These are phyloP conservation scores for Blastomyces percursus DNA, from an alignment of 2,329 filamentous ascomycete genomes.

Conservation along the genomic window DNA sequence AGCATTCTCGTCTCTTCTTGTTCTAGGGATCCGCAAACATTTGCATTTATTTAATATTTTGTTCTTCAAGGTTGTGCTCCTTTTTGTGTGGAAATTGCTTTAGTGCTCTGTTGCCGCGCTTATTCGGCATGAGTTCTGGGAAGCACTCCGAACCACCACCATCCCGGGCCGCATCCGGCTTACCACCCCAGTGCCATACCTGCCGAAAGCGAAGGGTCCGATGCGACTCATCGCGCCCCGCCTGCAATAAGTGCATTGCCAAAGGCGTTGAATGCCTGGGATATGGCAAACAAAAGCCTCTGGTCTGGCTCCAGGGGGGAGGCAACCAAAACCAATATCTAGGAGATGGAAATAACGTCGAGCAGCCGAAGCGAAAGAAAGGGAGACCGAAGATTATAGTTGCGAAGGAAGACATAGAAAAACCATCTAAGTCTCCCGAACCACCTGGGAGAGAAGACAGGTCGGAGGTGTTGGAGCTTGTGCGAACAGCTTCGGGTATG, in stretches of 20 bases:
- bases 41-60: background rate
- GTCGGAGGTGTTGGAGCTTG: background rate
- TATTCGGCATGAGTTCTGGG: constrained; percentile 1
- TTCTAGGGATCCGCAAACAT: background rate
- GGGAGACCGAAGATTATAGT: constrained; percentile 12
- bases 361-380: constrained; percentile 10
- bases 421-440: background rate
- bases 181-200: constrained; percentile 12
- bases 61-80: background rate
- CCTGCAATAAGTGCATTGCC: constrained; percentile 13
- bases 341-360: background rate
- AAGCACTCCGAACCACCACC: constrained; percentile 4
- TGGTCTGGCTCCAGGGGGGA: constrained; percentile 36
- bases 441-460: background rate
- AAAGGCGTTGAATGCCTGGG: constrained; percentile 13
- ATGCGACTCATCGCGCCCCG: constrained; percentile 13
- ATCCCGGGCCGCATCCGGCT: constrained; percentile 39
- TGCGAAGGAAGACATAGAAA: constrained; percentile 5
- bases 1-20: background rate
- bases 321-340: constrained; percentile 11
- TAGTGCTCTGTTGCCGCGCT: background rate
- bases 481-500: constrained; percentile 3
- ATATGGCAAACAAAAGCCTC: constrained; percentile 33
- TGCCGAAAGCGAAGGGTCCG: constrained; percentile 14
- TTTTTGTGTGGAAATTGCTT: background rate